Evolutionary conservation across 2,329 filamentous ascomycete species (phyloP), one percentile per base, ranked within the genome.

Genomic region (Helotiales sp.): DNA sequence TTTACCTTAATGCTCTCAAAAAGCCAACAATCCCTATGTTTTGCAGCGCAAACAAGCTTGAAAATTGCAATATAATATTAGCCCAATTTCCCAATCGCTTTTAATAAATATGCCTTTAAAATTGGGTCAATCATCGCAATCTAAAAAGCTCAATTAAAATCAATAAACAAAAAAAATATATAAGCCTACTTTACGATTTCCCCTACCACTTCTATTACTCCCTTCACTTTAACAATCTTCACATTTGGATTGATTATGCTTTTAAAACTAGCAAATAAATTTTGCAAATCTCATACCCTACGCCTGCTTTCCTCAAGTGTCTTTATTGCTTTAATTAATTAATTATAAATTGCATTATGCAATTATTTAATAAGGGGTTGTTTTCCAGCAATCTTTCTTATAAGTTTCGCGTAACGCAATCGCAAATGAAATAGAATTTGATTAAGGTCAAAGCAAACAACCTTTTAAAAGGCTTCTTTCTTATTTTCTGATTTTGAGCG

Each of bases 51-150:
- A 7, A 77, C 69, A 54, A 77, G 75, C 30, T 74, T 67, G 45
- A 63, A 71, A 58, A 69, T 68, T 10, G 69, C 71, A 17, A 71
- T 72, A 55, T 76, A 76, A 55, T 77, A 77, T 52, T 71, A 66
- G n/a, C 75, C 71, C 40, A 77, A 70, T 67, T 78, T 77, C 43
- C 73, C 70, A 43, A 78, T 70, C 50, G 73, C 70, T 60, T 75
- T 64, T 8, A 69, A 66, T 10, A 78, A 65, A 47, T 67, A 50
- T 26, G 22, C 37, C 66, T 70, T 70, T 32, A 72, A 65, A n/a
- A 13, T 66, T 52, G 67, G 69, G 20, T 71, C 50, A 1, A 57
- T 17, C 24, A 30, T 49, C 22, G 49, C 68, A 43, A 26, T 59
- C 30, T 37, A 17, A 47, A 73, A 57, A 32, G 50, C 64, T 43